Base-by-base conservation (phyloP, 352 stramenopile genomes). In the Aphanomyces stellatus region DNA sequence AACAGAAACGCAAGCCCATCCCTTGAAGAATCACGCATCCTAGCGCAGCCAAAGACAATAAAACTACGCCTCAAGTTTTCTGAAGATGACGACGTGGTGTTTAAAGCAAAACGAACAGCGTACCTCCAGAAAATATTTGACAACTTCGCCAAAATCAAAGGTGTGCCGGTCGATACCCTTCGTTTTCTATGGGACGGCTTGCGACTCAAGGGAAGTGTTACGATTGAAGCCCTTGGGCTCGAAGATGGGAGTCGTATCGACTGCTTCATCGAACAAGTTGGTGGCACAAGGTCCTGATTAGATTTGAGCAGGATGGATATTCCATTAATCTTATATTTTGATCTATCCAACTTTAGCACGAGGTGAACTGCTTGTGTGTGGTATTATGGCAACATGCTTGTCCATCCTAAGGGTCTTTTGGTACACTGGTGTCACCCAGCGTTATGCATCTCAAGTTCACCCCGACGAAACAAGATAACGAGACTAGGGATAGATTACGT, bases 61-160 rank as follows among this genome's bases (percentile, higher is more conserved):
- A 53, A 53, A 28, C 46, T 53, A 19, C 13, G 13, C 19, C 17
- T 53, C 1, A 53, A 53, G 22, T 53, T 22, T 19, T n/a, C 37
- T 53, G 33, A 65, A 13, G 59, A 42, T 28, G 59, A 65, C 35
- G 35, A 31, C 24, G n/a, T 65, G 46, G 17, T 24, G 42, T 31
- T 65, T n/a, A 31, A 42, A 6, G 59, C 31, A 22, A 65, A 65
- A 27, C 28, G 24, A 31, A 55, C 41, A 11, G 31, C 59, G 25
- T 25, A 35, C 19, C 35, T 65, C 17, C 17, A 37, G 17, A 30
- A 31, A 31, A 42, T 65, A 22, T 65, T 65, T 24, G 59, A 53
- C 24, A 37, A 53, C 24, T 65, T 43, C 31, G 34, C 59, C 15
- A 65, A 53, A 19, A 33, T 57, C 15, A 65, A 65, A 35, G n/a